phyloP scores from a whole-genome alignment of 208 protist genomes.

The Trypanosoma vivax region DNA sequence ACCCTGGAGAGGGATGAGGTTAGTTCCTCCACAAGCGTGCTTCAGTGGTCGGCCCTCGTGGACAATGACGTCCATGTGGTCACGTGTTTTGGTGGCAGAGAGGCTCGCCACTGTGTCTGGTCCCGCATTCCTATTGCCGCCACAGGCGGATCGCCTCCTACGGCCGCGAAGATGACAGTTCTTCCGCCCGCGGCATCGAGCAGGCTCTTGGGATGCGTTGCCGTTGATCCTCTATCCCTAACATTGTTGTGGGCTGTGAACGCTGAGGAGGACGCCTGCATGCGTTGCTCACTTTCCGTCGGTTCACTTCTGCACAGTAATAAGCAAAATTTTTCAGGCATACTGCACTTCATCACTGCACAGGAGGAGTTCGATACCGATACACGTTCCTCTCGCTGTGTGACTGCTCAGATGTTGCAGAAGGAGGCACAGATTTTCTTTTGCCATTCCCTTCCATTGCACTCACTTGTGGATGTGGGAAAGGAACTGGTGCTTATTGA shows the following conservation, averaged over 20 bases:
- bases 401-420: neutral
- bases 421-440: slow-evolving; percentile 13
- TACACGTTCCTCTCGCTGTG: neutral
- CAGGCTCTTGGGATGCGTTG: slow-evolving; percentile 50
- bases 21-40: neutral
- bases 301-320: slow-evolving; percentile 34
- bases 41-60: slow-evolving; percentile 19
- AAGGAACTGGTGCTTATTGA: slow-evolving; percentile 19
- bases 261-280: slow-evolving; percentile 50
- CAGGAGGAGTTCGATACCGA: neutral
- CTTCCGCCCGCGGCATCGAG: slow-evolving; percentile 39
- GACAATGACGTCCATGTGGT: slow-evolving; percentile 47
- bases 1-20: slow-evolving; percentile 26
- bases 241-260: slow-evolving; percentile 47
- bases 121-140: slow-evolving; percentile 25
- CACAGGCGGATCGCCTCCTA: neutral
- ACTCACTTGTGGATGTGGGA: slow-evolving; percentile 13
- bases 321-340: slow-evolving; percentile 6
- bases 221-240: slow-evolving; percentile 16
- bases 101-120: slow-evolving; percentile 39
- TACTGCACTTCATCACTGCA: slow-evolving; percentile 16
- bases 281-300: slow-evolving; percentile 43
- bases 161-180: slow-evolving; percentile 20
- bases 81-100: slow-evolving; percentile 35
- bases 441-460: slow-evolving; percentile 13